Evolutionary conservation across 177 flowering plant species (phyloP).

Genomic region (Vitis hybrid): DNA sequence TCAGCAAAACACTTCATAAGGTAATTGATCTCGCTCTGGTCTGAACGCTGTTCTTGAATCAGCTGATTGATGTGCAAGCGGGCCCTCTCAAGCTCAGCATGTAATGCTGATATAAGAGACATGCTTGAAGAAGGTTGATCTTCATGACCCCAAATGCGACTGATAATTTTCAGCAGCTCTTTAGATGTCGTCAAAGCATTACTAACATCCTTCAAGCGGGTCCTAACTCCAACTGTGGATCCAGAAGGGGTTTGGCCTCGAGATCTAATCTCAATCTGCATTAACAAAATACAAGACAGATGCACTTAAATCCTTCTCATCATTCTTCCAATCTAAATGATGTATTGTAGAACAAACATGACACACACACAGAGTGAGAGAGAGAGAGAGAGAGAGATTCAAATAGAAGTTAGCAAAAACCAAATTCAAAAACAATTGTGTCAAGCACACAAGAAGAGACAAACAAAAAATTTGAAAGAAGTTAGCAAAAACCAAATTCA

Average conservation of each 20-base stretch:
- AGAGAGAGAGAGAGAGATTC: too few species aligned
- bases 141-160: constrained; percentile 53
- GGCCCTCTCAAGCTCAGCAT: constrained; percentile 82
- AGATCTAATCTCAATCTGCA: constrained; percentile 75
- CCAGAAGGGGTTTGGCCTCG: constrained; percentile 50
- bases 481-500: too few species aligned
- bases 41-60: constrained; percentile 72
- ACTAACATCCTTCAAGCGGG: constrained; percentile 70
- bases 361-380: too few species aligned
- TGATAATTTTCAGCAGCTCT: constrained; percentile 61
- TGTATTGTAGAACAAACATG: too few species aligned
- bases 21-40: constrained; percentile 51
- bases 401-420: too few species aligned
- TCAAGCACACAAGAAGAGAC: too few species aligned
- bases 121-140: constrained; percentile 61
- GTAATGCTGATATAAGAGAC: constrained; percentile 78
- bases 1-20: constrained; percentile 78
- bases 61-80: constrained; percentile 67
- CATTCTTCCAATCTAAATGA: not conserved
- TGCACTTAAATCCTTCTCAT: not conserved
- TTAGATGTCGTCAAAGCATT: constrained; percentile 78
- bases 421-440: too few species aligned
- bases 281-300: not conserved
- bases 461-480: too few species aligned
- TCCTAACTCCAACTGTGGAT: constrained; percentile 45